Base-by-base conservation (phyloP, 208 protist genomes). In the Trypanosoma grayi region DNA sequence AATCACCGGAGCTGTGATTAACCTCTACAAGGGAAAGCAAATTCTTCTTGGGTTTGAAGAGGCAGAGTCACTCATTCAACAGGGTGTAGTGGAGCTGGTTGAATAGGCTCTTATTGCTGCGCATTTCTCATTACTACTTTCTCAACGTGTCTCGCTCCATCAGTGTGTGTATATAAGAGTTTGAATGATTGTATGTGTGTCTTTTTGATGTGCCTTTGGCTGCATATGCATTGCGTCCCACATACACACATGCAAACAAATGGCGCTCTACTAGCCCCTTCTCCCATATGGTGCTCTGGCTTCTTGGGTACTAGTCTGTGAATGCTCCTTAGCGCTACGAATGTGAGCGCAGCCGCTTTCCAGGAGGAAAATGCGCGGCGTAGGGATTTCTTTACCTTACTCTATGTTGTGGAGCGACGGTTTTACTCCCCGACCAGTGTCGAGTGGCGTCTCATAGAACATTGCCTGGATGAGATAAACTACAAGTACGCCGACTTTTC, bases 391-490 rank as follows among this genome's bases (percentile, higher is more conserved):
- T 93, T 90, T 53, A 70, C 54, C 2, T 65, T 88, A 4, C 65
- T 92, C 14, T 70, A 77, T 46, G 58, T 83, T 30, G 57, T 47
- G 6, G 34, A 67, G 37, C 53, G 40, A 31, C 34, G 54, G 20
- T 46, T 58, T 46, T 64, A 66, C 61, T 59, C 67, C 3, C 60
- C 85, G 25, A 75, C 57, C 30, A 77, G 60, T 27, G 62, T 83
- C 11, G 87, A 93, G 50, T 87, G 77, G 79, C 64, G 66, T 24
- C 63, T 91, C 37, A 82, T 80, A 16, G 71, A 73, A 39, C 61
- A 90, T 54, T 94, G 83, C 61, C 58, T 94, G n/a, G 87, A 90
- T 56, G 76, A 89, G 30, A 79, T 94, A 44, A 91, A 87, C 45
- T 79, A 79, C 51, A 79, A 83, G 31, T 87, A 84, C 65, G 83